Percentiles rank a stretch among this genome's conserved stretches.
Conservation (phyloP, 805 yeast genomes). For the Saccharomycopsis babjevae region DNA sequence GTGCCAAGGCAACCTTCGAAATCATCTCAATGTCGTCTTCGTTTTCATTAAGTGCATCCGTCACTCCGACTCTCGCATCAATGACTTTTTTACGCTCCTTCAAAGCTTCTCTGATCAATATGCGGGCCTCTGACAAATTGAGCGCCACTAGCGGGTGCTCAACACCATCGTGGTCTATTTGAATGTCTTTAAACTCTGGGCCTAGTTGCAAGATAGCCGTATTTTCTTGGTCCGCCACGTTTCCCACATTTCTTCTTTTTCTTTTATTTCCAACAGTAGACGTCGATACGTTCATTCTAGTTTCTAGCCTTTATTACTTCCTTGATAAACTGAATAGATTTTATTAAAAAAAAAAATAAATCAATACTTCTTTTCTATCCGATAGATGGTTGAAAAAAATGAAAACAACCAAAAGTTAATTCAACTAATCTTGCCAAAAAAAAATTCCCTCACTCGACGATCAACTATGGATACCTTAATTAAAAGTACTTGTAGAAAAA, state of each 20-base stretch:
- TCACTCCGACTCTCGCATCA: slow-evolving; percentile 30
- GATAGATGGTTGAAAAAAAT: not conserved
- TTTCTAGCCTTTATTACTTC: not conserved
- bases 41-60: slow-evolving; percentile 24
- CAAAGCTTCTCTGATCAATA: slow-evolving; percentile 82
- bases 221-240: slow-evolving; percentile 79
- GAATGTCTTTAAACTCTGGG: slow-evolving; percentile 80
- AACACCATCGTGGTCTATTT: slow-evolving; percentile 71
- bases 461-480: not conserved
- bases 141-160: slow-evolving; percentile 71
- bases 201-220: slow-evolving; percentile 83
- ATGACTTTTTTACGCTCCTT: slow-evolving; percentile 57
- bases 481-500: not conserved
- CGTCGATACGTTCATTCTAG: slow-evolving; percentile 73
- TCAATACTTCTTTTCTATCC: not conserved
- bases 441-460: not conserved
- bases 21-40: slow-evolving; percentile 27
- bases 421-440: not conserved
- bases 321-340: not conserved
- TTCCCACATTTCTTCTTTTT: slow-evolving; percentile 38
- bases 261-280: slow-evolving; percentile 79
- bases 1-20: slow-evolving; percentile 42
- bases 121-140: slow-evolving; percentile 81
- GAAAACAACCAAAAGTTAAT: not conserved
- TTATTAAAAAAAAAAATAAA: not conserved